phyloP scores from a whole-genome alignment of 176 grass and related monocot genomes.

The Lolium rigidum region DNA sequence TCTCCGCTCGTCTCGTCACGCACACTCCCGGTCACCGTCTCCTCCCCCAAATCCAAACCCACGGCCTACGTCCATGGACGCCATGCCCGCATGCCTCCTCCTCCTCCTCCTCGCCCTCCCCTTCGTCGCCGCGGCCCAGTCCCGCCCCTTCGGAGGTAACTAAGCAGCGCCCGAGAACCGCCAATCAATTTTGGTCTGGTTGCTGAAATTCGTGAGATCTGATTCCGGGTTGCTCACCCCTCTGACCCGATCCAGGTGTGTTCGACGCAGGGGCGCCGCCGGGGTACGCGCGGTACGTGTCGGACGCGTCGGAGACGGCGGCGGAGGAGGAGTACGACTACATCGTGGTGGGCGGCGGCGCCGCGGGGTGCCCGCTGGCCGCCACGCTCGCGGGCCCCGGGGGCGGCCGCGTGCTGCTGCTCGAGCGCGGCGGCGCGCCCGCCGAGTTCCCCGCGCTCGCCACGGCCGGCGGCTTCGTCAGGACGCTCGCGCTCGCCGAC shows the following conservation, averaged over 20 bases:
- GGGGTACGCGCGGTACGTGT: conserved; percentile 60
- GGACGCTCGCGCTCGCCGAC: conserved; percentile 66
- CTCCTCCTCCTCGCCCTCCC: not conserved
- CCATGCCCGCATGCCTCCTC: not conserved
- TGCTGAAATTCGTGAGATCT: not conserved
- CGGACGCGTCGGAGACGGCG: conserved; percentile 56
- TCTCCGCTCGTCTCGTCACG: conserved; percentile 48
- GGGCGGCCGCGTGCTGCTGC: conserved; percentile 55
- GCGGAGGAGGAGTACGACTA: conserved; percentile 78
- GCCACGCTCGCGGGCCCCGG: conserved; percentile 63
- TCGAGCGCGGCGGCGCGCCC: conserved; percentile 75
- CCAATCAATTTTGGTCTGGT: no score
- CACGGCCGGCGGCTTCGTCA: conserved; percentile 60
- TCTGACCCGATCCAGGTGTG: not conserved
- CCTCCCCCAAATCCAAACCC: not conserved
- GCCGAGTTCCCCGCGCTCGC: conserved; percentile 66
- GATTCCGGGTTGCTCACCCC: no score
- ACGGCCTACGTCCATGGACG: conserved; percentile 20
- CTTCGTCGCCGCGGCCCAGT: conserved; percentile 12
- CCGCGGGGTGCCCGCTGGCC: conserved; percentile 73
- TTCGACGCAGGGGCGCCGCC: conserved; percentile 31
- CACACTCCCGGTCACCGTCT: conserved; percentile 9
- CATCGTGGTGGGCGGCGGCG: conserved; percentile 86
- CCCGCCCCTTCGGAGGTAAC: conserved; percentile 36
- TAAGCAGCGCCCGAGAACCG: no score